Conservation (phyloP, 2,329 filamentous ascomycete genomes). For the Berkeleyomyces rouxiae region DNA sequence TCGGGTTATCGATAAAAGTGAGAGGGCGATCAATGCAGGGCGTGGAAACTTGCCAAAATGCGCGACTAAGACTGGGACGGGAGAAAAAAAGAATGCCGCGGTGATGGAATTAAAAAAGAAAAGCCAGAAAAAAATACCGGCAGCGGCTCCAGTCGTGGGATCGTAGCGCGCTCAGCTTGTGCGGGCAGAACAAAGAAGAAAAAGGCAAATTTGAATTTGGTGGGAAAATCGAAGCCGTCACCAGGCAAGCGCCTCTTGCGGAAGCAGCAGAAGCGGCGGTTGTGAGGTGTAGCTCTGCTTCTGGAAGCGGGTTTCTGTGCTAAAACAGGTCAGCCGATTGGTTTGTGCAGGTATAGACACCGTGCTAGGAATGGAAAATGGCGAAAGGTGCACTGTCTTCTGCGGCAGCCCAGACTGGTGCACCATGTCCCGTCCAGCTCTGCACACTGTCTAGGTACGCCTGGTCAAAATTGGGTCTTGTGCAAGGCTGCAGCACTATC, state of each 20-base stretch:
- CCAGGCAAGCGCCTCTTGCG: neutral
- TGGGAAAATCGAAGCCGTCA: neutral
- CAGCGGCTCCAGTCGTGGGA: neutral
- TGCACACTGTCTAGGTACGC: neutral
- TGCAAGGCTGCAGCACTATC: neutral
- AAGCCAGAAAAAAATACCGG: neutral
- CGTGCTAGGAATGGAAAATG: neutral
- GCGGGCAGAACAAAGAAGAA: neutral
- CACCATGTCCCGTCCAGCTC: neutral
- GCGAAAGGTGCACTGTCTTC: neutral
- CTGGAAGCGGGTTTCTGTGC: neutral
- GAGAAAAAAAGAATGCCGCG: neutral
- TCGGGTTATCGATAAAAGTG: neutral
- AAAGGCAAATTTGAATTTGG: neutral
- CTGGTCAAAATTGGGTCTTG: neutral
- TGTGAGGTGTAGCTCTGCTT: neutral
- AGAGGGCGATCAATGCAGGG: neutral
- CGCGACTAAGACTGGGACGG: neutral
- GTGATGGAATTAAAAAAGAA: neutral
- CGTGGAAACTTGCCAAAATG: slow-evolving; percentile 1
- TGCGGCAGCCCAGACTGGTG: neutral
- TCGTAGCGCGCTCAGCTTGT: neutral
- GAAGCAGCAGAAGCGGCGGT: neutral
- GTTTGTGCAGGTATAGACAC: neutral
- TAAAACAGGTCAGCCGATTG: neutral